A percentile compares a stretch with the other conserved stretches of the same genome.
Evolutionary conservation across 169 alveolate genomes (phyloP).

Genomic region (Plasmodium vinckei): DNA sequence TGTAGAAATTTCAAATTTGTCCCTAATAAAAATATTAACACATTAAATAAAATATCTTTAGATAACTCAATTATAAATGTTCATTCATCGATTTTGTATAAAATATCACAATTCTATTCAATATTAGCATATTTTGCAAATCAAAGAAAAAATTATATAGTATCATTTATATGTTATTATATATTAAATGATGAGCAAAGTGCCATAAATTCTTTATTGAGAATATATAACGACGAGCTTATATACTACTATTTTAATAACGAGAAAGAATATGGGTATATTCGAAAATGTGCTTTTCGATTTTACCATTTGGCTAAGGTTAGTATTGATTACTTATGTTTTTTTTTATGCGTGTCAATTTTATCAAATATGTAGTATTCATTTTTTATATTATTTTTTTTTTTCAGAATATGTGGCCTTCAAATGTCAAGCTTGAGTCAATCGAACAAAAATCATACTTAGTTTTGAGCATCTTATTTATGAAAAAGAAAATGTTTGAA

Average conservation of each 20-base stretch:
- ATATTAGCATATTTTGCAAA: constrained; percentile 71
- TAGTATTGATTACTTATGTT: not conserved
- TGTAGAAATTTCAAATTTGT: constrained; percentile 63
- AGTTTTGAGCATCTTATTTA: constrained; percentile 45
- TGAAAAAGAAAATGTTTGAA: constrained; percentile 76
- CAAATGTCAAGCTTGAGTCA: constrained; percentile 64
- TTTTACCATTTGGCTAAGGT: constrained; percentile 75
- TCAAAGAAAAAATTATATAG: constrained; percentile 65
- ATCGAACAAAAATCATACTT: constrained; percentile 67
- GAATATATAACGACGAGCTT: constrained; percentile 70
- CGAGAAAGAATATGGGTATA: constrained; percentile 65
- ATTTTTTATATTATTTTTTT: constrained; percentile 1
- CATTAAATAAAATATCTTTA: constrained; percentile 40
- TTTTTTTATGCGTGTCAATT: not conserved
- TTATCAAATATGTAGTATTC: not conserved
- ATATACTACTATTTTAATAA: constrained; percentile 63
- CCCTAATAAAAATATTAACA: constrained; percentile 46
- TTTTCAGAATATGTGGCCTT: constrained; percentile 77
- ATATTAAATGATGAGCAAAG: constrained; percentile 61
- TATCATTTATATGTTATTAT: constrained; percentile 72
- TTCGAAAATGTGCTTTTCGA: constrained; percentile 75
- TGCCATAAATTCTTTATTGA: constrained; percentile 64
- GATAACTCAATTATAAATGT: constrained; percentile 50
- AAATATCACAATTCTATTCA: constrained; percentile 72
- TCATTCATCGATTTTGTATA: constrained; percentile 63